Conservation (phyloP, 2,329 filamentous ascomycete species). For the Xylariaceae sp. region DNA sequence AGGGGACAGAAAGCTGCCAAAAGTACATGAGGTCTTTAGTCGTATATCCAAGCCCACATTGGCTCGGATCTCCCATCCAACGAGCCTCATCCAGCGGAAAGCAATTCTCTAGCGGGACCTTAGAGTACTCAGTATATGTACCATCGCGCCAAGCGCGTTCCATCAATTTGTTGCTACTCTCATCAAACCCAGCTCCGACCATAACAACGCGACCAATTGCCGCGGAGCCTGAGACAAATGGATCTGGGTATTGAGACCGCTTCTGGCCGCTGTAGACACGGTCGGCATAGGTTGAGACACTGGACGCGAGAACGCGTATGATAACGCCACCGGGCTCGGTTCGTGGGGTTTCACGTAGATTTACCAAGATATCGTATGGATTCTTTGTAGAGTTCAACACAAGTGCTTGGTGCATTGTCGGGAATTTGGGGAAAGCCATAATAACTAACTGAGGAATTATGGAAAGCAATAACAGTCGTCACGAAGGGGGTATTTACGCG, state of each 20-base stretch:
- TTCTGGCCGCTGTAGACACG: constrained; percentile 36
- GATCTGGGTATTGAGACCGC: constrained; percentile 22
- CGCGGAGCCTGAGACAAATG: constrained; percentile 24
- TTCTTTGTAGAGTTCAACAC: constrained; percentile 19
- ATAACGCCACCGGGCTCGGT: constrained; percentile 33
- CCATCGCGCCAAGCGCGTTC: constrained; percentile 29
- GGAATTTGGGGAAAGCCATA: neutral
- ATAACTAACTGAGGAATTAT: too few species aligned
- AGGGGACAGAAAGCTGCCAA: constrained; percentile 33
- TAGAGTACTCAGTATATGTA: constrained; percentile 28
- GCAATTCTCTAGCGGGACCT: constrained; percentile 32
- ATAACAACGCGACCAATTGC: constrained; percentile 31
- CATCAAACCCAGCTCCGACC: too few species aligned
- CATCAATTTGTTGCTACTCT: constrained; percentile 23
- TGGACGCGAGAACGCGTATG: constrained; percentile 32
- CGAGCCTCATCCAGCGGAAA: constrained; percentile 27
- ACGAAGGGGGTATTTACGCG: too few species aligned
- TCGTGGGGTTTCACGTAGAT: constrained; percentile 28
- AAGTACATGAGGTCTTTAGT: constrained; percentile 35
- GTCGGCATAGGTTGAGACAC: constrained; percentile 34
- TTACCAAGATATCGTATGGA: constrained; percentile 20
- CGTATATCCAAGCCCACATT: constrained; percentile 32
- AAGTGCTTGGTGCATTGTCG: constrained; percentile 21
- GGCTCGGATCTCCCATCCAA: constrained; percentile 21
- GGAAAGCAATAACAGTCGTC: too few species aligned